phyloP scores from a whole-genome alignment of 176 grass and related monocot species.

The Raddia distichophylla region DNA sequence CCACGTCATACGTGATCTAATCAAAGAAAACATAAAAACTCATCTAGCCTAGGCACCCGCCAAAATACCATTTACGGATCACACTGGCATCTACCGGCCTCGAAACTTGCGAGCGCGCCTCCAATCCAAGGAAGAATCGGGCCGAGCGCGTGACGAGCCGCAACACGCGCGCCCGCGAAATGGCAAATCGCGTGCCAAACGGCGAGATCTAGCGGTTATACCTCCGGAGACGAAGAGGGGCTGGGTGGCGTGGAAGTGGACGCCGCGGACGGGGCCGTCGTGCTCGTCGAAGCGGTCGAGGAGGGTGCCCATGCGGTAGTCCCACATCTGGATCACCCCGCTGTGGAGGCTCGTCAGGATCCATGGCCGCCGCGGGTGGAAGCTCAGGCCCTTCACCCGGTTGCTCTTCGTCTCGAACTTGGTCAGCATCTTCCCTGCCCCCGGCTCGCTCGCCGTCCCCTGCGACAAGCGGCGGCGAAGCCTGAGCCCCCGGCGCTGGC shows the following conservation, averaged over 20 bases:
- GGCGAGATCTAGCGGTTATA: slow-evolving; percentile 45
- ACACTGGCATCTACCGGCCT: neutral
- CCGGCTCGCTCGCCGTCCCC: slow-evolving; percentile 17
- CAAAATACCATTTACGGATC: slow-evolving; percentile 16
- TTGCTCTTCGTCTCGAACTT: slow-evolving; percentile 99
- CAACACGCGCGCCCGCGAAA: neutral
- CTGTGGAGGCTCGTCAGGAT: slow-evolving; percentile 98
- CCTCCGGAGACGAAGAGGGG: slow-evolving; percentile 99
- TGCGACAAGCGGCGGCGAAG: slow-evolving; percentile 7
- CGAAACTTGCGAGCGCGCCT: neutral
- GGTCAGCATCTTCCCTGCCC: slow-evolving; percentile 74
- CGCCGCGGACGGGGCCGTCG: slow-evolving; percentile 93
- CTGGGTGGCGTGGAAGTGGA: slow-evolving; percentile 97
- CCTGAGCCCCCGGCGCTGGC: slow-evolving; percentile 38
- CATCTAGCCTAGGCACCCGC: neutral
- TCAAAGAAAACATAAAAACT: neutral
- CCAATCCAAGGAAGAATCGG: neutral
- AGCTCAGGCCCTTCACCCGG: slow-evolving; percentile 96
- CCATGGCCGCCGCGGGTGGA: slow-evolving; percentile 95
- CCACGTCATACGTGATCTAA: slow-evolving; percentile 14
- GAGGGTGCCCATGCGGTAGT: slow-evolving; percentile 98
- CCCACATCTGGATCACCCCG: slow-evolving; percentile 99
- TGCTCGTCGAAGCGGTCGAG: slow-evolving; percentile 99
- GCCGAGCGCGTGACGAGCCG: neutral
- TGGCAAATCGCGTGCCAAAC: neutral